Evolutionary conservation across 2,329 filamentous ascomycete species (phyloP).

Genomic region (Colletotrichum brevisporum): DNA sequence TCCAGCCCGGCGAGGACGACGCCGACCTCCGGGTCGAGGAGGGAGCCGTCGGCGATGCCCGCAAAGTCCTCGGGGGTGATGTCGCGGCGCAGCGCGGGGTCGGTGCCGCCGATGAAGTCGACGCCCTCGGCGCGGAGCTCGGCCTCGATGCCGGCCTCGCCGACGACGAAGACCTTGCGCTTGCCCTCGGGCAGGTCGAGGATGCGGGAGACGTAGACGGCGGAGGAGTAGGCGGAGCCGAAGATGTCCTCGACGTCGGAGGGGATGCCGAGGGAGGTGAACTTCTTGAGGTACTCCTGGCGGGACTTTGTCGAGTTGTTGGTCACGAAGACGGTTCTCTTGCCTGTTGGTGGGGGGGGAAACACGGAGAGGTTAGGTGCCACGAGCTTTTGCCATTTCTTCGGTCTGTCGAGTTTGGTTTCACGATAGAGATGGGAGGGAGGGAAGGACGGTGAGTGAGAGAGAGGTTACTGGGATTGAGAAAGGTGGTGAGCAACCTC

Average conservation of each 20-base stretch:
- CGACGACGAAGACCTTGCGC: constrained; percentile 95
- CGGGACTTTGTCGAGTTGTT: constrained; percentile 99
- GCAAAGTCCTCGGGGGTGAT: constrained; percentile 86
- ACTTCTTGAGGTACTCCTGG: constrained; percentile 92
- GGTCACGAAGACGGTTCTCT: constrained; percentile 94
- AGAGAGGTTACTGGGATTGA: constrained; percentile 30
- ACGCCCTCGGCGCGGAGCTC: constrained; percentile 87
- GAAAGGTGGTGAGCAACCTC: constrained; percentile 67
- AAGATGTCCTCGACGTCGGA: constrained; percentile 91
- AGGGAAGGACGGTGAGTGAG: not conserved
- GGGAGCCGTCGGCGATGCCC: constrained; percentile 79
- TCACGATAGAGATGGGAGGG: too few relatives aligned
- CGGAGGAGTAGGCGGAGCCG: constrained; percentile 93
- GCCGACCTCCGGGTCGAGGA: constrained; percentile 89
- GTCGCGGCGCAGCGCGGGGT: constrained; percentile 81
- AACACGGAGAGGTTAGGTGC: constrained; percentile 25
- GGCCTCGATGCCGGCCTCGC: constrained; percentile 91
- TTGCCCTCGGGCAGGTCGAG: constrained; percentile 82
- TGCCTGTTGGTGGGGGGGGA: constrained; percentile 68
- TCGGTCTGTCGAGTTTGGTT: not conserved
- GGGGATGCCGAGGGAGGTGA: constrained; percentile 84
- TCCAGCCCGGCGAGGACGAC: constrained; percentile 92
- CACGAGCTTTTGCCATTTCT: not conserved
- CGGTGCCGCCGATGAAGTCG: constrained; percentile 87
- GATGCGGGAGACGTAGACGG: constrained; percentile 96